Evolutionary conservation across 768 basidiomycete species (phyloP), one percentile per base, ranked within the genome.

Genomic region (Tulasnella sp.): DNA sequence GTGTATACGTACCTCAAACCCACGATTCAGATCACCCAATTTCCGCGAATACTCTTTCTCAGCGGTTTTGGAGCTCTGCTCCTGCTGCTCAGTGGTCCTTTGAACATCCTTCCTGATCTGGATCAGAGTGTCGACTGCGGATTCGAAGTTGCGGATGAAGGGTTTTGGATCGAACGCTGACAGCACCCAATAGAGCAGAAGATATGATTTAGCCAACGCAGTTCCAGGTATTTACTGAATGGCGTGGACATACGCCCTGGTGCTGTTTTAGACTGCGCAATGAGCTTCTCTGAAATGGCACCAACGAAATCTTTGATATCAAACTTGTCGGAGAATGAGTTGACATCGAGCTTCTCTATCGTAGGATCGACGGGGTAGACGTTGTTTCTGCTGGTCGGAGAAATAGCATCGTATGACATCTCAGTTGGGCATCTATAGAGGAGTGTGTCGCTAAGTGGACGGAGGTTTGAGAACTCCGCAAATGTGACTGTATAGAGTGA

Each of bases 41-140:
- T 89, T 88, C 74, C 85, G 89, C 2, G 90, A 87, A 71, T 98
- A 99, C 65, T 96, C 92, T 62, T 92, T 73, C 71, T 98, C 94
- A 2, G 92, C 83, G 0, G 85, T 78, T 48, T 85, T 76, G 12
- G 97, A 93, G 64, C 82, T 84, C 73, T 87, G 88, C 74, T 98
- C 94, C 76, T 94, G 84, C 67, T 87, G 84, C 69, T 92, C 87
- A 0, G 91, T 93, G 71, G 85, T 85, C 22, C 81, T 74, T 63
- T 97, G 92, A 5, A 97, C 89, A 71, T 96, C 87, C 66, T 86
- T 88, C 45, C 94, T 80, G 15, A 96, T 78, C 1, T 82, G 77
- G 62, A 99, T 85, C 31, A 99, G 79, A 54, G 79, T 81, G 72
- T 96, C 92, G 10, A 98, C 84, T 0, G 90, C 88, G 17, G 82